phyloP scores from a whole-genome alignment of 2,329 filamentous ascomycete species.

The Beauveria pseudobassiana region DNA sequence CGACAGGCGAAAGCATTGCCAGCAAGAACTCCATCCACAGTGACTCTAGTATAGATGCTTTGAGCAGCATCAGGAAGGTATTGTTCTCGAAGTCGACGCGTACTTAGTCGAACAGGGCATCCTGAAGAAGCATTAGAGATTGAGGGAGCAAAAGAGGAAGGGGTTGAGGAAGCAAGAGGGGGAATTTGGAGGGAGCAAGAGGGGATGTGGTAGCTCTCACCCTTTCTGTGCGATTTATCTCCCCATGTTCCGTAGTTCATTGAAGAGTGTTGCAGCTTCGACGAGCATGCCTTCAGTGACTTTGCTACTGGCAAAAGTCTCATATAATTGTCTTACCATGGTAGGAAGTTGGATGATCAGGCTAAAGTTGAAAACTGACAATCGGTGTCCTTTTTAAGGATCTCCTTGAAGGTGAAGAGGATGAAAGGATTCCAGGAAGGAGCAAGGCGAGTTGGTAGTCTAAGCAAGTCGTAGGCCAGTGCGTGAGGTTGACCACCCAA shows the following conservation, averaged over 20 bases:
- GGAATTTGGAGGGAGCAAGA: not conserved
- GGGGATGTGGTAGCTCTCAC: not conserved
- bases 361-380: not conserved
- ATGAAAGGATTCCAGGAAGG: no score
- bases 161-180: no score
- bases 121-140: not conserved
- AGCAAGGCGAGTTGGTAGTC: no score
- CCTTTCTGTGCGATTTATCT: not conserved
- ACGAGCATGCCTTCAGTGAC: not conserved
- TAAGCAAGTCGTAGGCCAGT: no score
- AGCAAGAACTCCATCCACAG: not conserved
- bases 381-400: not conserved
- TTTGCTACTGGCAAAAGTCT: not conserved
- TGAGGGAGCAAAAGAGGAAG: no score
- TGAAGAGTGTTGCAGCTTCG: not conserved
- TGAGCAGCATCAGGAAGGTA: not conserved
- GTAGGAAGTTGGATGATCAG: not conserved
- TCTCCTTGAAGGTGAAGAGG: no score
- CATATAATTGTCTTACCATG: not conserved
- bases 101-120: not conserved
- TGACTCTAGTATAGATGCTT: not conserved
- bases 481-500: no score
- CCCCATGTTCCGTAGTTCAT: not conserved
- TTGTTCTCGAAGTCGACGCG: not conserved
- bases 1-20: not conserved